Base-by-base conservation (phyloP, 2,329 filamentous ascomycete genomes). In the Neonectria coccinea region DNA sequence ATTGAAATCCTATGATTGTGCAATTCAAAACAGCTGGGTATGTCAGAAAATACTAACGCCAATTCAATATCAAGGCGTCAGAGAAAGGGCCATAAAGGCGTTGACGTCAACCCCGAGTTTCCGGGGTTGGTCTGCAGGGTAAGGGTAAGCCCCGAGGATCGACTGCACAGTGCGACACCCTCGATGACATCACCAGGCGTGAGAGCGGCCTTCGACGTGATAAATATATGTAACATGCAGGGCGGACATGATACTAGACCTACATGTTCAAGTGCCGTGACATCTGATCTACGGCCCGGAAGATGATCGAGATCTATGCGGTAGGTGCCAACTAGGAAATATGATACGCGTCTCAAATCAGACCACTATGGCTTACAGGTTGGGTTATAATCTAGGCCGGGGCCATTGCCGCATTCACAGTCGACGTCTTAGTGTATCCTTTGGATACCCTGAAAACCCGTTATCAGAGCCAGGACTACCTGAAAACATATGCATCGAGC, bases 401-500 rank as follows among this genome's bases (percentile, higher is more conserved):
- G 60, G 93, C 93, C 58, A 86, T 92, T 58, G 94, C 94, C 67
- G 94, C 93, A 27, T 93, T 97, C 76, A 91, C 91, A 1, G 91
- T 97, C 61, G 93, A 97, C 77, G 83, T 97, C 53, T 83, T 97
- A 16, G 88, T 97, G 39, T 97, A 96, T 74, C 94, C 94, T 0
- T 84, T 97, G 16, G 94, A 97, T 76, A 97, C 94, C 0, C 83
- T 97, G 73, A 97, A 97, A 77, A 97, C 94, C 8, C 88, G 94
- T 10, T 86, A 93, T 52, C 94, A 97, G 77, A 93, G 91, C 57
- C 90, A 89, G 12, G 87, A 94, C 72, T 96, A 94, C 79, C 81
- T 88, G 41, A 85, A 85, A 54, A 84, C 90, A 1, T 95, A 90
- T 79, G 83, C 84, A 0, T 85, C 86, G 1, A 82, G 83, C 1